These are phyloP conservation scores for Boletus eberwhitei DNA, from an alignment of 768 basidiomycete genomes.

Conservation along the genomic window DNA sequence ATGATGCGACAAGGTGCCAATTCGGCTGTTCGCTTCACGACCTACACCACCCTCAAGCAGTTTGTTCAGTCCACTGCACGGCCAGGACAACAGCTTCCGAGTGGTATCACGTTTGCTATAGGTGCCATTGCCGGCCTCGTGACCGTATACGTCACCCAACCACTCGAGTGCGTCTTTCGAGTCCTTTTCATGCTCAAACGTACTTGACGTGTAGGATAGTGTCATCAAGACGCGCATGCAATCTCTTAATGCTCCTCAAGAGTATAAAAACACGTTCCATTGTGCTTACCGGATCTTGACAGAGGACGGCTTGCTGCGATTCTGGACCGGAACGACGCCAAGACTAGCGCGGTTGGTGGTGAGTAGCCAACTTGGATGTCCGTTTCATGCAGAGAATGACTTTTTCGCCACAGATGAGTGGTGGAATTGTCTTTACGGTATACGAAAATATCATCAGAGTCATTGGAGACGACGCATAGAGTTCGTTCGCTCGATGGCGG, in stretches of 20 bases:
- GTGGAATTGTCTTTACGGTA: conserved; percentile 89
- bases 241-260: conserved; percentile 72
- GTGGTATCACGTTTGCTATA: conserved; percentile 88
- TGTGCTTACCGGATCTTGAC: conserved; percentile 93
- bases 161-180: conserved; percentile 58
- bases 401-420: conserved; percentile 62
- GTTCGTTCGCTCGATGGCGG: background rate
- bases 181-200: background rate
- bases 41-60: conserved; percentile 92
- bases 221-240: conserved; percentile 99
- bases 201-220: conserved; percentile 37
- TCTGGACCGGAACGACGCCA: conserved; percentile 97
- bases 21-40: conserved; percentile 93
- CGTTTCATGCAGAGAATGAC: background rate
- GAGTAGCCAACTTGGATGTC: conserved; percentile 28
- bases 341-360: conserved; percentile 81
- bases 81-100: conserved; percentile 82
- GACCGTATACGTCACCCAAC: conserved; percentile 90
- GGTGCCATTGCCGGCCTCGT: conserved; percentile 92
- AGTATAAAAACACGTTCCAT: conserved; percentile 93
- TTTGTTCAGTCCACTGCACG: conserved; percentile 81
- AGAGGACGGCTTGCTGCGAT: conserved; percentile 87
- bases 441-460: conserved; percentile 78
- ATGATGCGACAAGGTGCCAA: conserved; percentile 99
- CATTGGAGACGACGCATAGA: conserved; percentile 32